Evolutionary conservation across 352 stramenopile genomes (phyloP).

Genomic region (Pythium brassicae): DNA sequence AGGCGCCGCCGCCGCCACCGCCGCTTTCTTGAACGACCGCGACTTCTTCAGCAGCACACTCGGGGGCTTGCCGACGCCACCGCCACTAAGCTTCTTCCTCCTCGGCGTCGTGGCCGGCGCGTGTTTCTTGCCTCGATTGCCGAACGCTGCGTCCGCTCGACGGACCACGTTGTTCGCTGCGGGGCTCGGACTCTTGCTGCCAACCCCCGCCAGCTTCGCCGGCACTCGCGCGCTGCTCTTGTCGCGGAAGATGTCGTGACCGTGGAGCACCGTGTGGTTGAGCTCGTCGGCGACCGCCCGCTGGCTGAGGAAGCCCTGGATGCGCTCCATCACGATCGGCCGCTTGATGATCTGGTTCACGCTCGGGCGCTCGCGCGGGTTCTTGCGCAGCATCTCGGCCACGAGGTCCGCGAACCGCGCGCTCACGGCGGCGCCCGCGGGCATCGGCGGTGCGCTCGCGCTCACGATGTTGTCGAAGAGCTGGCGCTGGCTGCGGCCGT

Average conservation of each 20-base stretch:
- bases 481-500: conserved; percentile 73
- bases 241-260: conserved; percentile 61
- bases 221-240: background rate
- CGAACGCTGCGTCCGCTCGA: conserved; percentile 6
- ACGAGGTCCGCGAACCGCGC: conserved; percentile 31
- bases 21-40: conserved; percentile 15
- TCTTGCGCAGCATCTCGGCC: conserved; percentile 54
- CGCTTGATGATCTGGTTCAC: conserved; percentile 56
- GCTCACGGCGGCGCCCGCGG: conserved; percentile 15
- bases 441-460: conserved; percentile 19
- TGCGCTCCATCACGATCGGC: conserved; percentile 54
- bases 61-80: background rate
- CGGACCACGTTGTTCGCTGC: conserved; percentile 2
- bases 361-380: conserved; percentile 53
- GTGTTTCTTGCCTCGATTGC: conserved; percentile 1
- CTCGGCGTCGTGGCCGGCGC: conserved; percentile 2
- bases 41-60: conserved; percentile 11
- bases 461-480: conserved; percentile 73
- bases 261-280: conserved; percentile 68
- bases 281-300: conserved; percentile 49
- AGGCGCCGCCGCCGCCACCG: background rate
- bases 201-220: background rate
- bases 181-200: conserved; percentile 1
- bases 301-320: conserved; percentile 59
- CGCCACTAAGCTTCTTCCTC: conserved; percentile 10